Percentiles rank a stretch among this genome's conserved stretches.
These are phyloP conservation scores for Solanum hybrid DNA, from an alignment of 305 asterid species.

Conservation along the genomic window DNA sequence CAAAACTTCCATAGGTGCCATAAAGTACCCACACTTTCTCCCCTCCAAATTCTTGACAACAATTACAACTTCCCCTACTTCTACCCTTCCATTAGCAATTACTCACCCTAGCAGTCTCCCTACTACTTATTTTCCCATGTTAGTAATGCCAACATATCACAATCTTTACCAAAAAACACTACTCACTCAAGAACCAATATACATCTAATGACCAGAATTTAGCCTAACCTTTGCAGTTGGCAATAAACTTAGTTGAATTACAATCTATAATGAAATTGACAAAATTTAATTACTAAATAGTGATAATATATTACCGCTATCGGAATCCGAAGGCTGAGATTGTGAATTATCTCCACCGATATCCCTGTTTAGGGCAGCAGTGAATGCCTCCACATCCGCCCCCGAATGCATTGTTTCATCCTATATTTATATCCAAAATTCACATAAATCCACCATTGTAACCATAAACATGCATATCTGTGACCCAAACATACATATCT, in stretches of 20 bases:
- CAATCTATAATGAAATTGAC: background rate
- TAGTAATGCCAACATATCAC: background rate
- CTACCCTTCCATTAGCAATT: background rate
- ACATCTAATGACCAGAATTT: background rate
- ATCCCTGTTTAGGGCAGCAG: constrained; percentile 91
- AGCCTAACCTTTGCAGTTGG: background rate
- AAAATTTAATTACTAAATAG: background rate
- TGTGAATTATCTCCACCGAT: constrained; percentile 68
- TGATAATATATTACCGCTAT: constrained; percentile 22
- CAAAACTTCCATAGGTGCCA: background rate
- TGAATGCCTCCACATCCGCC: constrained; percentile 92
- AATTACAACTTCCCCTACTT: background rate
- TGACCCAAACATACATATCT: background rate
- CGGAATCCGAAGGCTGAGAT: constrained; percentile 48
- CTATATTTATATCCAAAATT: constrained; percentile 31
- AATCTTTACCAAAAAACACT: background rate
- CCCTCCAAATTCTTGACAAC: background rate
- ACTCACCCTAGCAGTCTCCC: background rate
- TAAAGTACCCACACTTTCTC: background rate
- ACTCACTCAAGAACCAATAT: background rate
- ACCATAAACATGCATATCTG: background rate
- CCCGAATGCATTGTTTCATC: constrained; percentile 97
- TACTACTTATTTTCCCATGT: background rate
- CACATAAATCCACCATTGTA: background rate
- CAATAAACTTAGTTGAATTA: background rate